Conservation (phyloP, 2,329 filamentous ascomycete species). For the Sporothrix humicola region DNA sequence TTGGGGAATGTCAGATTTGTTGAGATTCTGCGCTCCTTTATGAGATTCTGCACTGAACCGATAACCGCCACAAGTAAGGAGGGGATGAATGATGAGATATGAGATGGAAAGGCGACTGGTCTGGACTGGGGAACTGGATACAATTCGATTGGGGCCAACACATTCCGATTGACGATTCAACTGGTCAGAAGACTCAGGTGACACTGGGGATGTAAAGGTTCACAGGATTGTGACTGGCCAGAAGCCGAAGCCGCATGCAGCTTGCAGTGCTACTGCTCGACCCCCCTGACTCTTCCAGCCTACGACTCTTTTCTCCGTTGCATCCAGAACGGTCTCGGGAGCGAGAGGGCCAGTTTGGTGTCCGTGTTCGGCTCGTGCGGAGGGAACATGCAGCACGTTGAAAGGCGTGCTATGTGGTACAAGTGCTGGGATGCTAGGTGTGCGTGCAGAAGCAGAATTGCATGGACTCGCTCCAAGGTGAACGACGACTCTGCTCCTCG, state of each 20-base stretch:
- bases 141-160: constrained; percentile 12
- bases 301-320: neutral
- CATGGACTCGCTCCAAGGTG: too few species aligned
- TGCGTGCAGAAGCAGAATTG: too few species aligned
- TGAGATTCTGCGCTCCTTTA: neutral
- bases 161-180: neutral
- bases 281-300: too few species aligned
- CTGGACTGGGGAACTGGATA: too few species aligned
- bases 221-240: neutral
- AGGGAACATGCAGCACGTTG: neutral
- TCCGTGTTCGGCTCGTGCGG: constrained; percentile 9
- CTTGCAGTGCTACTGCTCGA: neutral
- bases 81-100: too few species aligned
- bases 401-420: neutral
- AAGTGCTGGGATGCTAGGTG: neutral
- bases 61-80: neutral
- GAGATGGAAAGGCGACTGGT: too few species aligned
- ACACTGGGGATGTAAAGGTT: neutral
- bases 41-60: constrained; percentile 15
- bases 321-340: constrained; percentile 21
- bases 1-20: neutral
- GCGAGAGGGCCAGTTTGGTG: constrained; percentile 15
- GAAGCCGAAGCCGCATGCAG: neutral
- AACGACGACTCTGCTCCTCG: too few species aligned
- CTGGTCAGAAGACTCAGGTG: constrained; percentile 20